These are phyloP conservation scores for Scleroderma citrinum DNA, from an alignment of 768 basidiomycete species.

Conservation along the genomic window DNA sequence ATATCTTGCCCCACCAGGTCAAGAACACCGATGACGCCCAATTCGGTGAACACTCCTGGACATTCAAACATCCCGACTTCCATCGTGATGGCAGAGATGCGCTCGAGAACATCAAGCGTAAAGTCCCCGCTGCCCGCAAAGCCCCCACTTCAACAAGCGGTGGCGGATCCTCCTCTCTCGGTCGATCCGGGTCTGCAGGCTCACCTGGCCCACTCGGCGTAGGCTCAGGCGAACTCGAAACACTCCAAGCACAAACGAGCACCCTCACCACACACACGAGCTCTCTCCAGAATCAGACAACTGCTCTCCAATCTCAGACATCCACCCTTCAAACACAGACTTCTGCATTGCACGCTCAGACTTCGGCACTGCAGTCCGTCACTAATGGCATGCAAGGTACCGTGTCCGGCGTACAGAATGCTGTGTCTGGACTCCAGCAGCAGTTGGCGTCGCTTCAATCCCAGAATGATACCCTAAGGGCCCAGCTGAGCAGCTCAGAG, in stretches of 20 bases:
- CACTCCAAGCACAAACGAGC: slow-evolving; percentile 24
- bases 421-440: slow-evolving; percentile 23
- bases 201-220: slow-evolving; percentile 20
- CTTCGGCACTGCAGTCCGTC: slow-evolving; percentile 28
- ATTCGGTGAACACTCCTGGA: slow-evolving; percentile 57
- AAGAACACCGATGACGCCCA: slow-evolving; percentile 82
- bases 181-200: slow-evolving; percentile 17
- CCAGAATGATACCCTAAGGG: slow-evolving; percentile 27
- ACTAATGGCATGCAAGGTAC: slow-evolving; percentile 20
- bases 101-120: slow-evolving; percentile 63
- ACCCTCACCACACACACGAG: slow-evolving; percentile 25
- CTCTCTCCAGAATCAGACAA: slow-evolving; percentile 25
- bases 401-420: slow-evolving; percentile 10
- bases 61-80: slow-evolving; percentile 49
- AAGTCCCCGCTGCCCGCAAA: slow-evolving; percentile 39
- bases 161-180: slow-evolving; percentile 16
- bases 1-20: slow-evolving; percentile 33
- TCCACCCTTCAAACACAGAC: slow-evolving; percentile 25
- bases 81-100: slow-evolving; percentile 46
- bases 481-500: slow-evolving; percentile 34
- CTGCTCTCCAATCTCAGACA: slow-evolving; percentile 22
- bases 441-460: slow-evolving; percentile 22
- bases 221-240: slow-evolving; percentile 18
- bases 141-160: slow-evolving; percentile 18
- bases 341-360: slow-evolving; percentile 30